Conservation (phyloP, 2,329 filamentous ascomycete genomes). For the Kalaharituber pfeilii region DNA sequence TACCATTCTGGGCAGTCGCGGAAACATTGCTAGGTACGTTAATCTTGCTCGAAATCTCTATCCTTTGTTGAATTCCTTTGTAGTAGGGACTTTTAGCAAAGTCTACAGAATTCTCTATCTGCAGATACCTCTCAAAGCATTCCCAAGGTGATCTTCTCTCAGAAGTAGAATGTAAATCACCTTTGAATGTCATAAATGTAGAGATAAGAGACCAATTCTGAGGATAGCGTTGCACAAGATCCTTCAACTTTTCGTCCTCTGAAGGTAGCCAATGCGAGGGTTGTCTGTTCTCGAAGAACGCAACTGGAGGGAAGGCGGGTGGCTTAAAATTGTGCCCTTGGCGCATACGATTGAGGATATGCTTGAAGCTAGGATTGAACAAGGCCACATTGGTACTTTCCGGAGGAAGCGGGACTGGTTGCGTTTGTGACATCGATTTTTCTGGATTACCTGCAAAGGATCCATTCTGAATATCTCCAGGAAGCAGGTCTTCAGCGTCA, state of each 20-base stretch:
- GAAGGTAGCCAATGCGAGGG: constrained; percentile 81
- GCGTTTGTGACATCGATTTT: constrained; percentile 21
- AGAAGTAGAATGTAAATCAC: constrained; percentile 63
- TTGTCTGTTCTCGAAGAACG: constrained; percentile 72
- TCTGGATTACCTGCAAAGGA: constrained; percentile 24
- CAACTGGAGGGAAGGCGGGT: constrained; percentile 71
- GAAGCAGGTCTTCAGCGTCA: constrained; percentile 38
- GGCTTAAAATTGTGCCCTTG: constrained; percentile 85
- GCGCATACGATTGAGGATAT: constrained; percentile 75
- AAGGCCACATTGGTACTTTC: constrained; percentile 64
- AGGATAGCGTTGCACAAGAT: constrained; percentile 73
- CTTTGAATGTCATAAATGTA: constrained; percentile 55
- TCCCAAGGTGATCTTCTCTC: constrained; percentile 94
- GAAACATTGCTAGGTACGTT: constrained; percentile 28
- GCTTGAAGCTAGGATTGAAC: constrained; percentile 77
- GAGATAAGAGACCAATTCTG: constrained; percentile 98
- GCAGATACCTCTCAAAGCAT: constrained; percentile 91
- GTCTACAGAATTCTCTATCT: constrained; percentile 71
- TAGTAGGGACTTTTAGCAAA: constrained; percentile 96
- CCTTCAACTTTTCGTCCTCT: constrained; percentile 79
- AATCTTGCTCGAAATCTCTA: constrained; percentile 37
- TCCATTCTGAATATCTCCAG: constrained; percentile 30
- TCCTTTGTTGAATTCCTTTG: constrained; percentile 48
- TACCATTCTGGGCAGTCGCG: constrained; percentile 36
- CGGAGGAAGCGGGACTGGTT: constrained; percentile 36